These are phyloP conservation scores for Heritiera fomes DNA, from an alignment of 345 rosid species.

Conservation along the genomic window DNA sequence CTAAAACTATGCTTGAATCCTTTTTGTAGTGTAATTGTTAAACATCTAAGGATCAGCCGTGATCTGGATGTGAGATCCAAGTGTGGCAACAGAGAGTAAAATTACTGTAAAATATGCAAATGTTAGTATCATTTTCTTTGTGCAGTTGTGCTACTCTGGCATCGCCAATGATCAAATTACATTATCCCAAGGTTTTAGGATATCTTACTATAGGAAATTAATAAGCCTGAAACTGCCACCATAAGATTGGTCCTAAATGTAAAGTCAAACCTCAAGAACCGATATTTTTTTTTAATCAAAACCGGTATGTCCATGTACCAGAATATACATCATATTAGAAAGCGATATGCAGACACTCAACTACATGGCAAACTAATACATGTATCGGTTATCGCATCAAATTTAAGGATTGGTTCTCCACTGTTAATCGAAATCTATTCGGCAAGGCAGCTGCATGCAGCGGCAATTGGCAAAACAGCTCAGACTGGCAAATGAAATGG, in stretches of 20 bases:
- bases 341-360: not conserved
- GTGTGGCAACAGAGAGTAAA: too few species aligned
- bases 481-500: not conserved
- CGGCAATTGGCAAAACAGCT: not conserved
- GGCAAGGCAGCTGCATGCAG: not conserved
- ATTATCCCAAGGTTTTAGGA: not conserved
- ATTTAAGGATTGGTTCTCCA: not conserved
- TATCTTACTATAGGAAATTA: not conserved
- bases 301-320: not conserved
- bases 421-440: not conserved
- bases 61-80: too few species aligned
- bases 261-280: not conserved
- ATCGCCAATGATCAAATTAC: not conserved
- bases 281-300: not conserved
- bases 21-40: too few species aligned
- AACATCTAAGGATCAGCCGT: too few species aligned
- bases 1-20: too few species aligned
- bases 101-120: too few species aligned
- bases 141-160: too few species aligned
- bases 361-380: not conserved
- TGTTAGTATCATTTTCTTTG: too few species aligned
- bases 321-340: not conserved
- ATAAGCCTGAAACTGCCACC: not conserved
- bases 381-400: not conserved
- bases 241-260: not conserved